phyloP scores from a whole-genome alignment of 495 filamentous ascomycete species.

The Staphylotrichum tortipilum region DNA sequence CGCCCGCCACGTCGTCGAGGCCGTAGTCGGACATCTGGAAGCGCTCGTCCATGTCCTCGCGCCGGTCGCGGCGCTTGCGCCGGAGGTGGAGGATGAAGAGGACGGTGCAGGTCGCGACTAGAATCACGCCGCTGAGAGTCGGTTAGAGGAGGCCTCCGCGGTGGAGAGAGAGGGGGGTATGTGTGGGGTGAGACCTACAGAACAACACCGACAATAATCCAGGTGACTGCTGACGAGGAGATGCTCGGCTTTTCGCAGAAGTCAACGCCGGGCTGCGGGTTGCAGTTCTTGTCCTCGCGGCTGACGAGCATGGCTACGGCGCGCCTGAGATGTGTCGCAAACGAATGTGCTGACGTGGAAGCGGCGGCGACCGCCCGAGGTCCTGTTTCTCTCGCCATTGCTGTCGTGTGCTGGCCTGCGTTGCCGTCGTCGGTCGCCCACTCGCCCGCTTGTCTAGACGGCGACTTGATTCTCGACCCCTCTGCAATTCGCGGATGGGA shows the following conservation, averaged over 20 bases:
- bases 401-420: neutral
- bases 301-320: conserved; percentile 11
- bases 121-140: conserved; percentile 13
- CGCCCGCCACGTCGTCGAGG: conserved; percentile 13
- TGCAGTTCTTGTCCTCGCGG: conserved; percentile 14
- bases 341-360: neutral
- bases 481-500: neutral
- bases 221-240: conserved; percentile 13
- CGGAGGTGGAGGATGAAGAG: conserved; percentile 19
- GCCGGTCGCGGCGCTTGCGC: conserved; percentile 16
- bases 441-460: neutral
- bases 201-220: conserved; percentile 19
- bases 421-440: neutral
- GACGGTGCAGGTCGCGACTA: conserved; percentile 8
- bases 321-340: conserved; percentile 7
- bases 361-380: neutral
- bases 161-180: too few species aligned
- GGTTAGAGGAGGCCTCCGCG: too few species aligned
- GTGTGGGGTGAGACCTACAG: too few species aligned
- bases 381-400: conserved; percentile 5
- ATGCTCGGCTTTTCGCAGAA: conserved; percentile 24
- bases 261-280: conserved; percentile 7
- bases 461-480: too few species aligned
- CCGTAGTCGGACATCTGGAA: conserved; percentile 23
- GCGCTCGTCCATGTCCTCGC: conserved; percentile 19